Conservation (phyloP, 2,329 filamentous ascomycete species). For the Lecanicillium sp. region DNA sequence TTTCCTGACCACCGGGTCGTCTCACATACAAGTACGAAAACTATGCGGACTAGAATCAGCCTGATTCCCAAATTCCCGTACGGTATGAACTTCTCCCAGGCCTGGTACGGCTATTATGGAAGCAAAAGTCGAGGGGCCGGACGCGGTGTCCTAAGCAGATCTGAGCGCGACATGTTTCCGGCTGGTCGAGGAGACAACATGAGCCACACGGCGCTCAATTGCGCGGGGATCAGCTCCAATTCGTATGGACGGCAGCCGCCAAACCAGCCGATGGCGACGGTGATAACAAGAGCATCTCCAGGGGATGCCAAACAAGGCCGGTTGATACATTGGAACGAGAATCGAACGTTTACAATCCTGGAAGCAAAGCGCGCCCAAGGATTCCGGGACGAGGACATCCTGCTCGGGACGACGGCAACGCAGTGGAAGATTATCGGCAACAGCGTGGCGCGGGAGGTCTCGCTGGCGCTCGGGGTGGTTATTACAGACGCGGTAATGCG, state of each 20-base stretch:
- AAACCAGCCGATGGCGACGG: slow-evolving; percentile 50
- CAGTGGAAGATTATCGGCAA: slow-evolving; percentile 70
- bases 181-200: slow-evolving; percentile 25
- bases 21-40: slow-evolving; percentile 32
- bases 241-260: slow-evolving; percentile 50
- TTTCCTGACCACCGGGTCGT: slow-evolving; percentile 62
- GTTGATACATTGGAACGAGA: slow-evolving; percentile 59
- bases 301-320: slow-evolving; percentile 51
- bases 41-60: slow-evolving; percentile 41
- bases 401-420: slow-evolving; percentile 50
- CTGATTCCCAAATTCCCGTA: slow-evolving; percentile 55
- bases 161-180: slow-evolving; percentile 37
- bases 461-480: slow-evolving; percentile 58
- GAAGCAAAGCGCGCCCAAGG: slow-evolving; percentile 66
- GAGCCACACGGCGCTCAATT: too few species aligned
- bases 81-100: slow-evolving; percentile 45
- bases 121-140: slow-evolving; percentile 14
- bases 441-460: slow-evolving; percentile 64
- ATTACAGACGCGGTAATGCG: slow-evolving; percentile 49
- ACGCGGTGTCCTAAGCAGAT: slow-evolving; percentile 29
- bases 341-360: slow-evolving; percentile 55
- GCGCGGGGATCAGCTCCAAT: slow-evolving; percentile 27
- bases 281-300: slow-evolving; percentile 49
- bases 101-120: slow-evolving; percentile 33
- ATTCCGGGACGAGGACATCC: slow-evolving; percentile 61